Conservation (phyloP, 2,329 filamentous ascomycete genomes). For the Aspergillus texensis region DNA sequence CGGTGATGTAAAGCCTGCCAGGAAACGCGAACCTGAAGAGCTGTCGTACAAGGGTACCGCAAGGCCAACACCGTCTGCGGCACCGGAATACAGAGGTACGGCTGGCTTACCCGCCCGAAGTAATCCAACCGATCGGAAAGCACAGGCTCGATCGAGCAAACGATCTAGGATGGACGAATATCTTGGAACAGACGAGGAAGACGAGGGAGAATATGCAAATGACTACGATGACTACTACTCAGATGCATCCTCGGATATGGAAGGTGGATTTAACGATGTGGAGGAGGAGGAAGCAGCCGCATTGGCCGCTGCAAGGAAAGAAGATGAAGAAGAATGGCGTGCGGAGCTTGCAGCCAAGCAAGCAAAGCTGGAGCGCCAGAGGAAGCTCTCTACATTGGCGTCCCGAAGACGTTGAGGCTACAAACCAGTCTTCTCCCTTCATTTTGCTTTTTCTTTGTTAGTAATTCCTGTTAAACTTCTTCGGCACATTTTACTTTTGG, state of each 20-base stretch:
- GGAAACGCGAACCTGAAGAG: conserved; percentile 37
- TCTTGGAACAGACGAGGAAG: conserved; percentile 52
- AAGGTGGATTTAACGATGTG: conserved; percentile 51
- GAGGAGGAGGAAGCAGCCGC: conserved; percentile 49
- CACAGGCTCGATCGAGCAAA: conserved; percentile 27
- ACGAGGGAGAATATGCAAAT: conserved; percentile 46
- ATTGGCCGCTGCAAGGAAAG: conserved; percentile 43
- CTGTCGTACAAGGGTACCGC: conserved; percentile 44
- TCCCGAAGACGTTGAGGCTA: conserved; percentile 33
- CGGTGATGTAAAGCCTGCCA: conserved; percentile 24
- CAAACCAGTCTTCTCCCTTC: not conserved
- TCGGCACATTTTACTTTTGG: conserved; percentile 14
- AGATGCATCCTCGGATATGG: conserved; percentile 54
- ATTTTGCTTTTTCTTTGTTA: conserved; percentile 14
- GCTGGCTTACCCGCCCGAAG: conserved; percentile 38
- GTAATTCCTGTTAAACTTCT: conserved; percentile 7
- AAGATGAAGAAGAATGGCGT: conserved; percentile 51
- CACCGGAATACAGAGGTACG: conserved; percentile 46
- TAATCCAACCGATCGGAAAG: conserved; percentile 29
- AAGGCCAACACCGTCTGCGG: conserved; percentile 30
- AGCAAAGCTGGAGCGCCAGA: conserved; percentile 50
- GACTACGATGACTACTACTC: conserved; percentile 48
- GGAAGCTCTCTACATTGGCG: conserved; percentile 44
- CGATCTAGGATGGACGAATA: conserved; percentile 44
- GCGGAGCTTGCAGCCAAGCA: conserved; percentile 48